A percentile compares a stretch with the other conserved stretches of the same genome.
Conservation (phyloP, 2,329 filamentous ascomycete genomes). For the Fusarium pseudonygamai region DNA sequence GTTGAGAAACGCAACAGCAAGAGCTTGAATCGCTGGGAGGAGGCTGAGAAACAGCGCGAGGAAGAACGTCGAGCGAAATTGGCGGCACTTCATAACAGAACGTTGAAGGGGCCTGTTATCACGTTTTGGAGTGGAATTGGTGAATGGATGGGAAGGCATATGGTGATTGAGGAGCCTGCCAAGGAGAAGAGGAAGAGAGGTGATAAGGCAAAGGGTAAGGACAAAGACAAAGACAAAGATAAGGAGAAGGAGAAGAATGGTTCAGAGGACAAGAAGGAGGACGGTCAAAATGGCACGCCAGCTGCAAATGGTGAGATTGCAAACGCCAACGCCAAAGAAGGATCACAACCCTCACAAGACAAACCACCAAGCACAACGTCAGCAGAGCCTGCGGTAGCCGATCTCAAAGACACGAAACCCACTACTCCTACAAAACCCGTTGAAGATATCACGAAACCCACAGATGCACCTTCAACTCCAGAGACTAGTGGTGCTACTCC, state of each 20-base stretch:
- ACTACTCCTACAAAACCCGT: slow-evolving; percentile 1
- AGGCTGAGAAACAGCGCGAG: slow-evolving; percentile 87
- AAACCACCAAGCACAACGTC: slow-evolving; percentile 2
- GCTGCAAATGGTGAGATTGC: not conserved
- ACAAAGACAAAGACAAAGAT: not conserved
- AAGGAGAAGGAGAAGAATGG: slow-evolving; percentile 17
- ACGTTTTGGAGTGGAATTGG: slow-evolving; percentile 94
- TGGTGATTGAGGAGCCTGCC: slow-evolving; percentile 70
- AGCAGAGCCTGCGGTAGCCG: not conserved
- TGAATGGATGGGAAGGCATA: slow-evolving; percentile 76
- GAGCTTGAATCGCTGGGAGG: slow-evolving; percentile 93
- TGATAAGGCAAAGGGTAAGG: slow-evolving; percentile 47
- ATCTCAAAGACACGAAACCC: not conserved
- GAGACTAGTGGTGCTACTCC: not conserved
- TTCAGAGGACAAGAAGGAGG: slow-evolving; percentile 17
- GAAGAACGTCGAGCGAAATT: slow-evolving; percentile 85
- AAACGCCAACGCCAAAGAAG: slow-evolving; percentile 22
- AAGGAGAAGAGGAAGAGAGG: slow-evolving; percentile 64
- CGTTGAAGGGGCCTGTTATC: slow-evolving; percentile 87
- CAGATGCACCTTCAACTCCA: not conserved
- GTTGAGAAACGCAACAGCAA: slow-evolving; percentile 89
- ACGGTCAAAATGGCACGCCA: not conserved
- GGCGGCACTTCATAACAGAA: slow-evolving; percentile 86
- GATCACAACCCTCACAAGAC: slow-evolving; percentile 4
- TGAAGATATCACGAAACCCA: slow-evolving; percentile 2